Evolutionary conservation across 495 filamentous ascomycete species (phyloP).

Genomic region (Aspergillus asperescens): DNA sequence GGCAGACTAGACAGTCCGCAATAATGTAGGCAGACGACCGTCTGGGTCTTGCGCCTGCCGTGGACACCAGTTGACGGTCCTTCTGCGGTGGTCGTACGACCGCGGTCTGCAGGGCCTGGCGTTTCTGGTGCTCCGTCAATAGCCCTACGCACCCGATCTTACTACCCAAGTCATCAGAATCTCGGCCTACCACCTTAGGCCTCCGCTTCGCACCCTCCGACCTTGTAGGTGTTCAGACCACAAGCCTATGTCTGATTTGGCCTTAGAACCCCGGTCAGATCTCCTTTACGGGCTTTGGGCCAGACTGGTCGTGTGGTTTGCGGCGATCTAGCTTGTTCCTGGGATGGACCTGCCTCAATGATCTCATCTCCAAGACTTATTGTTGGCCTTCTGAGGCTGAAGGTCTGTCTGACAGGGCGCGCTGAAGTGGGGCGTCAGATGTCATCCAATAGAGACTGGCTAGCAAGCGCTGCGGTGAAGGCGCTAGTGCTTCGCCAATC

Average conservation of each 20-base stretch:
- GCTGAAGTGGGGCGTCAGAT: background rate
- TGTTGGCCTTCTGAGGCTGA: background rate
- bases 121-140: background rate
- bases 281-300: background rate
- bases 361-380: background rate
- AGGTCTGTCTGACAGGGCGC: background rate
- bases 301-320: background rate
- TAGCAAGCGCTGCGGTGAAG: too few species aligned
- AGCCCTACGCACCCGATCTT: background rate
- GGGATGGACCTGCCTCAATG: background rate
- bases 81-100: background rate
- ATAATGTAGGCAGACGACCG: background rate
- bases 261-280: background rate
- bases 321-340: background rate
- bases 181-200: background rate
- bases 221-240: background rate
- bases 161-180: background rate
- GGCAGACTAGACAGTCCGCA: too few species aligned
- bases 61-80: background rate
- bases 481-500: too few species aligned
- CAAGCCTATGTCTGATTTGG: background rate
- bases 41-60: background rate
- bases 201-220: background rate
- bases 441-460: background rate
- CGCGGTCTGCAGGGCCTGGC: background rate